Base-by-base conservation (phyloP, 2,329 filamentous ascomycete species). In the Penicillium sumatraense region DNA sequence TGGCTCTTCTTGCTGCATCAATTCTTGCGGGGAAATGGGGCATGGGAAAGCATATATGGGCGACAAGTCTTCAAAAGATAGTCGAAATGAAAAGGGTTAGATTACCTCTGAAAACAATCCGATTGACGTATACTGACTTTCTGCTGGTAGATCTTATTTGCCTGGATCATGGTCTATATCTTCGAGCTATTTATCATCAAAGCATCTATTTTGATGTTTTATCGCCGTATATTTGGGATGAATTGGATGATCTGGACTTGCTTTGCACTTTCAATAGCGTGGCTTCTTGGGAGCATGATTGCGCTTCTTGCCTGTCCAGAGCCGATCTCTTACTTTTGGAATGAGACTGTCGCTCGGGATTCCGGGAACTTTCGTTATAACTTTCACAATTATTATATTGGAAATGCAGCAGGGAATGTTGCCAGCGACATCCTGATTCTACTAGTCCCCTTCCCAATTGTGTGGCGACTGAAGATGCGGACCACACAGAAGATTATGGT, bases 241-340 rank as follows among this genome's bases (percentile, higher is more conserved):
- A 55, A 52, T 31, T 48, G 23, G n/a, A 31, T 51, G 18, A 55
- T 55, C 13, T 52, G 38, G 41, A 26, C 48, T 3, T 54, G 51
- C 5, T n/a, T 48, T 5, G 23, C 24, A 13, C 46, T 49, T 27
- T 18, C 51, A 2, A n/a, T 27, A 5, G 18, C 14, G 11, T 58
- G 49, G 51, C 21, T 31, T 24, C 31, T 55, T 24, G 56, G 56
- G 21, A 49, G 51, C n/a, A 24, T 54, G 11, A 35, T 58, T 23
- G 51, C 56, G 2, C 21, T 58, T 14, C 40, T 52, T 8, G 21
- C 24, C 3, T 35, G 41, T 1, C 49, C 52, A 8, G 26, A 23
- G 1, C 56, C 56, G 9, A 47, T 55, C 16, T 42, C 56, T 10
- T 58, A 55, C n/a, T 58, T 58, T 29, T 58, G 56, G 56, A 54